Conservation (phyloP, 768 basidiomycete species). For the Rickenella mellea region DNA sequence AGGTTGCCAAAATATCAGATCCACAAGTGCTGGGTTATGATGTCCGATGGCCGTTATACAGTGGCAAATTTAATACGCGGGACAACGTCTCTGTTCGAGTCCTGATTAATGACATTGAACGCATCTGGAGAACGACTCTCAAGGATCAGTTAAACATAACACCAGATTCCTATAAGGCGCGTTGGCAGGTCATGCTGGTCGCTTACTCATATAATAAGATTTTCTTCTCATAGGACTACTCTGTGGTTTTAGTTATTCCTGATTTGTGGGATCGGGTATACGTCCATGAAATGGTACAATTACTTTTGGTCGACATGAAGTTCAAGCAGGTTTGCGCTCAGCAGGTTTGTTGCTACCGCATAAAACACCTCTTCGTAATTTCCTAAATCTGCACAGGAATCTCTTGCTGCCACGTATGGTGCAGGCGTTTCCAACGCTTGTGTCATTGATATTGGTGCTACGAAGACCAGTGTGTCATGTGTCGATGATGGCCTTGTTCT, state of each 20-base stretch:
- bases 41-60: slow-evolving; percentile 76
- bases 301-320: slow-evolving; percentile 70
- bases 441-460: slow-evolving; percentile 90
- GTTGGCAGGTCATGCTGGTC: slow-evolving; percentile 6
- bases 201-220: slow-evolving; percentile 1
- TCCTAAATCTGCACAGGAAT: slow-evolving; percentile 47
- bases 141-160: slow-evolving; percentile 48
- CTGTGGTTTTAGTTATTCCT: slow-evolving; percentile 81
- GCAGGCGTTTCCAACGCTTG: slow-evolving; percentile 93
- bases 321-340: slow-evolving; percentile 92
- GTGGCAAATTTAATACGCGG: slow-evolving; percentile 71
- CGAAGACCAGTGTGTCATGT: slow-evolving; percentile 76
- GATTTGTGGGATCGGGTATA: slow-evolving; percentile 85
- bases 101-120: slow-evolving; percentile 70
- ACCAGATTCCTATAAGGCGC: slow-evolving; percentile 49
- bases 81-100: slow-evolving; percentile 68
- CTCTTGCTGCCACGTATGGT: slow-evolving; percentile 87
- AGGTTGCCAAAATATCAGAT: slow-evolving; percentile 67
- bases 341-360: slow-evolving; percentile 50
- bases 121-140: slow-evolving; percentile 55
- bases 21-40: slow-evolving; percentile 59
- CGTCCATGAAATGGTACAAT: slow-evolving; percentile 64
- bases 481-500: slow-evolving; percentile 90
- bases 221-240: slow-evolving; percentile 56
- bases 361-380: neutral